phyloP scores from a whole-genome alignment of 805 yeast species.

The Pichia pseudocactophila region DNA sequence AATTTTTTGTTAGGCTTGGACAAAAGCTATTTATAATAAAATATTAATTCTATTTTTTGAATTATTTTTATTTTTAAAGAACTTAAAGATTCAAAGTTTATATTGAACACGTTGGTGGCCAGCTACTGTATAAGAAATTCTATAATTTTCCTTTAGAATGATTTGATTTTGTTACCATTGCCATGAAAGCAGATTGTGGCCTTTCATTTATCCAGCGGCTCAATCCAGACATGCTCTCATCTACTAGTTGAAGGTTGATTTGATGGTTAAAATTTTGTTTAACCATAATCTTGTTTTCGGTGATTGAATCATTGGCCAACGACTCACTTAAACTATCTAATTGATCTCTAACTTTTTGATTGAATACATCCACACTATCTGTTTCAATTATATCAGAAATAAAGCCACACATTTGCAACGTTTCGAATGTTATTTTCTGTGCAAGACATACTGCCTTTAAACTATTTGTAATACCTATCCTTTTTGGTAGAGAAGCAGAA shows the following conservation, averaged over 20 bases:
- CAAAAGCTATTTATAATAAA: no score
- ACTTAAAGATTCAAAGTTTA: no score
- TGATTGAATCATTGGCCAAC: slow-evolving; percentile 38
- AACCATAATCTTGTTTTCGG: slow-evolving; percentile 37
- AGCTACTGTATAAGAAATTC: no score
- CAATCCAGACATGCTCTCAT: slow-evolving; percentile 63
- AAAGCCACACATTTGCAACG: slow-evolving; percentile 48
- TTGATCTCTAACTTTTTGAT: slow-evolving; percentile 30
- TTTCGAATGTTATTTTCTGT: slow-evolving; percentile 53
- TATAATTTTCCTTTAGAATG: slow-evolving; percentile 3
- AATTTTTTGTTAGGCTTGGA: no score
- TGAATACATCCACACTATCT: slow-evolving; percentile 32
- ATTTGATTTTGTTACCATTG: slow-evolving; percentile 7
- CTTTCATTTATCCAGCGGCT: slow-evolving; percentile 61
- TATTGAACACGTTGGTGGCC: no score
- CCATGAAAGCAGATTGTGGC: slow-evolving; percentile 48
- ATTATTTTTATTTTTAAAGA: no score
- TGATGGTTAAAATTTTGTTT: slow-evolving; percentile 25
- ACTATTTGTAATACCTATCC: slow-evolving; percentile 67
- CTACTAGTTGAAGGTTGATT: slow-evolving; percentile 44
- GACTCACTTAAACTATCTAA: slow-evolving; percentile 30
- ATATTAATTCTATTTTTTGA: no score
- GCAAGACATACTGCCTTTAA: slow-evolving; percentile 66
- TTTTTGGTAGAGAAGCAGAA: slow-evolving; percentile 53
- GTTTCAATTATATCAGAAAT: slow-evolving; percentile 47